A percentile compares a stretch with the other conserved stretches of the same genome.
These are phyloP conservation scores for Penstemon eatonii DNA, from an alignment of 257 asterid genomes.

Conservation along the genomic window DNA sequence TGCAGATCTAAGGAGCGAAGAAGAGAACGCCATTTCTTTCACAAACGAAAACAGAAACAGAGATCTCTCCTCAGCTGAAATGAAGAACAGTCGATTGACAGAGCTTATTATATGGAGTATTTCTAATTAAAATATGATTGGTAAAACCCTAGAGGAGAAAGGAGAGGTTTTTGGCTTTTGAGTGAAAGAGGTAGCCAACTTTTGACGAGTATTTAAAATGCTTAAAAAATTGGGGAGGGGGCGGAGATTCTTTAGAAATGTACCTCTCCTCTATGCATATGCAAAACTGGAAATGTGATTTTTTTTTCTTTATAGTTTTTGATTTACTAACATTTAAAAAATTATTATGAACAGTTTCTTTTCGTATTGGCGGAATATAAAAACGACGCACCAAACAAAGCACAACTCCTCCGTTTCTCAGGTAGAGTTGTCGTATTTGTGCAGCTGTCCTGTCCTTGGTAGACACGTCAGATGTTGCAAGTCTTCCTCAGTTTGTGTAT, in stretches of 20 bases:
- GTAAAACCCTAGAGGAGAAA: constrained; percentile 36
- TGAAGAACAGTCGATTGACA: constrained; percentile 8
- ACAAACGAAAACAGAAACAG: constrained; percentile 15
- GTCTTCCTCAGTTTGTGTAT: constrained; percentile 4
- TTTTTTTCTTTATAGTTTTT: neutral
- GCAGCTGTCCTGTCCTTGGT: constrained; percentile 24
- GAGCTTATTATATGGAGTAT: neutral
- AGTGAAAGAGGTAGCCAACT: constrained; percentile 32
- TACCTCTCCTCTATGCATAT: constrained; percentile 23
- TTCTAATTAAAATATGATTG: neutral
- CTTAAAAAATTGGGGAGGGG: constrained; percentile 15
- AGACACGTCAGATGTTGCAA: constrained; percentile 34
- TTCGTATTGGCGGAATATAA: constrained; percentile 14
- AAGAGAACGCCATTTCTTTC: constrained; percentile 54
- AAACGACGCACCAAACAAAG: constrained; percentile 13
- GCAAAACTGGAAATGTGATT: constrained; percentile 14
- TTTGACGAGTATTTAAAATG: constrained; percentile 26
- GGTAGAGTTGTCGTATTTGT: constrained; percentile 29
- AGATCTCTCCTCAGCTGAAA: constrained; percentile 23
- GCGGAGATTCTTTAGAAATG: constrained; percentile 48
- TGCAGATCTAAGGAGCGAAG: constrained; percentile 56
- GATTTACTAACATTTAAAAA: too few relatives aligned
- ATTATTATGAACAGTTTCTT: neutral
- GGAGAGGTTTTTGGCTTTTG: constrained; percentile 36
- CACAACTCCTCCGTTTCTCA: constrained; percentile 22